phyloP scores from a whole-genome alignment of 768 basidiomycete species.

The Naganishia onofrii region DNA sequence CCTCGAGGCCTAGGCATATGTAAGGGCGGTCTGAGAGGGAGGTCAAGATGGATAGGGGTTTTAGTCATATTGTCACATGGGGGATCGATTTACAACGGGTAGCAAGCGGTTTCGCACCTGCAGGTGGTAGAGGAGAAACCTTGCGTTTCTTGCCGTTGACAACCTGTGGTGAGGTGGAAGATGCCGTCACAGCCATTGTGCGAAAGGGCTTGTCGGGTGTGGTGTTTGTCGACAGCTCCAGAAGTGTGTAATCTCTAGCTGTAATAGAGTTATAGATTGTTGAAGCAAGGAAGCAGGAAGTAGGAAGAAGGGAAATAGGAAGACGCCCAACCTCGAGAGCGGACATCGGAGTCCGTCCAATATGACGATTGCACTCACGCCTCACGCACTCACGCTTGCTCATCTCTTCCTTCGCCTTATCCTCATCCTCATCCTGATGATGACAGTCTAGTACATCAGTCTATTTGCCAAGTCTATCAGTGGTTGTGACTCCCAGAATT shows the following conservation, averaged over 20 bases:
- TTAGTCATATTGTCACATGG: background rate
- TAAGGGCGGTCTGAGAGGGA: constrained; percentile 45
- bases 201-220: background rate
- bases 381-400: constrained; percentile 8
- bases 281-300: too few relatives aligned
- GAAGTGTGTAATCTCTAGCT: background rate
- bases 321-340: background rate
- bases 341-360: background rate
- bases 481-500: background rate
- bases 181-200: background rate
- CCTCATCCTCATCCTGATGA: background rate
- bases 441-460: background rate
- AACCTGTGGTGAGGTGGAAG: background rate
- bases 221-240: background rate
- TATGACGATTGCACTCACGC: constrained; percentile 9
- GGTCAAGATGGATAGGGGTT: background rate
- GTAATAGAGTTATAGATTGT: too few relatives aligned
- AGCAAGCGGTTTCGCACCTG: constrained; percentile 15
- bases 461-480: background rate
- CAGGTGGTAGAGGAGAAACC: constrained; percentile 23
- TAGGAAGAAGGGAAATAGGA: too few relatives aligned
- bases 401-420: constrained; percentile 1
- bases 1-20: constrained; percentile 92
- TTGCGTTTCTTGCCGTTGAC: constrained; percentile 24
- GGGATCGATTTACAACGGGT: background rate